Conservation (phyloP, 495 filamentous ascomycete genomes). For the Hypoxylon lenormandii region DNA sequence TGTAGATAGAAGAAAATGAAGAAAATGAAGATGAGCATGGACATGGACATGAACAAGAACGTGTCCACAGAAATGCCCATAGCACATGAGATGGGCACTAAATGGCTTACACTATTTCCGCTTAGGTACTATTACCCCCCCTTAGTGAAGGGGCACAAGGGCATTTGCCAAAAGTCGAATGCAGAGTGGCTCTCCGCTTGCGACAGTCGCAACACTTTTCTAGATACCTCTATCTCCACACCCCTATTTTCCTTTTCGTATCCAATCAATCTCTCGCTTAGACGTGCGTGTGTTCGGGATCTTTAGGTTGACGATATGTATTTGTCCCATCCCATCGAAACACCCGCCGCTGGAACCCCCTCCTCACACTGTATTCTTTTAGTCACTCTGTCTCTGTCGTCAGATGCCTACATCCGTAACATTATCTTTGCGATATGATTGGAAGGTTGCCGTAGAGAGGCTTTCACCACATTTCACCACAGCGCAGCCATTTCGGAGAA, state of each 20-base stretch:
- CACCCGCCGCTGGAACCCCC: slow-evolving; percentile 28
- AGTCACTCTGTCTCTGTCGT: neutral
- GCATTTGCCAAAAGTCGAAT: slow-evolving; percentile 18
- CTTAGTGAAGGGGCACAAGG: slow-evolving; percentile 2
- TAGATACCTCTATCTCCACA: slow-evolving; percentile 11
- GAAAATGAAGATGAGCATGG: slow-evolving; percentile 32
- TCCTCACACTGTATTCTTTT: slow-evolving; percentile 8
- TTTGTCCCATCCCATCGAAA: slow-evolving; percentile 19
- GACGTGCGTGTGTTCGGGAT: slow-evolving; percentile 28
- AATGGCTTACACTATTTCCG: too few relatives aligned
- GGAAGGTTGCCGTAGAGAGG: neutral
- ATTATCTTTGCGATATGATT: neutral
- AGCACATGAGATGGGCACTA: too few relatives aligned
- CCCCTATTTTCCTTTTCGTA: slow-evolving; percentile 19
- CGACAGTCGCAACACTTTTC: slow-evolving; percentile 8
- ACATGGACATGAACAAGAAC: too few relatives aligned
- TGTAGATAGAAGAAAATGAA: slow-evolving; percentile 26
- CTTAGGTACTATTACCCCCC: too few relatives aligned
- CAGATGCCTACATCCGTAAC: too few relatives aligned
- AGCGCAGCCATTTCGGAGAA: neutral
- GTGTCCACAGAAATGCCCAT: too few relatives aligned
- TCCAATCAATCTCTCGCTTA: slow-evolving; percentile 43
- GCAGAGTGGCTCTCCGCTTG: slow-evolving; percentile 24
- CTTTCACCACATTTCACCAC: neutral
- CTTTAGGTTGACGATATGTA: slow-evolving; percentile 35